phyloP scores from a whole-genome alignment of 108 stramenopile species.

The Schizochytrium sp. region DNA sequence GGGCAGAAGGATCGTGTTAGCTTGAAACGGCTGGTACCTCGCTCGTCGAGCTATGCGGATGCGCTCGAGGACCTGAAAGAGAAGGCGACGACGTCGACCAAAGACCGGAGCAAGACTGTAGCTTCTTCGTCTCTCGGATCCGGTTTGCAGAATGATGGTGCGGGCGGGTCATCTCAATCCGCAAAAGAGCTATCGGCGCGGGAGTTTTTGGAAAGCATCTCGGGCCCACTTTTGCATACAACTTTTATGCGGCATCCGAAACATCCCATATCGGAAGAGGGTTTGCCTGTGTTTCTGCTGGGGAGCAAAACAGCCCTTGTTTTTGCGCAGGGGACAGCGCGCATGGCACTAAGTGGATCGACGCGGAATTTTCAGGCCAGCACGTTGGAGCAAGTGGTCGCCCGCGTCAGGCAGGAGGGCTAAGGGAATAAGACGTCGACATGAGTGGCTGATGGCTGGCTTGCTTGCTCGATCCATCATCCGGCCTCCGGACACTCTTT shows the following conservation, averaged over 20 bases:
- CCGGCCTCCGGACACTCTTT: too few relatives aligned
- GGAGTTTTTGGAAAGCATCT: not conserved
- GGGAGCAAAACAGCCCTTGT: not conserved
- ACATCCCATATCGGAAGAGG: not conserved
- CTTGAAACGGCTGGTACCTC: too few relatives aligned
- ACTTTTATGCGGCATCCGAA: constrained; percentile 6
- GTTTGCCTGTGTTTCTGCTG: not conserved
- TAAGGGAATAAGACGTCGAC: too few relatives aligned
- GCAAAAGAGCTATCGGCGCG: not conserved
- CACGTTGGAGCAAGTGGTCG: not conserved
- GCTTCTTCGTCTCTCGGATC: too few relatives aligned
- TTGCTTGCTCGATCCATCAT: too few relatives aligned
- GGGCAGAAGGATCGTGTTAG: too few relatives aligned
- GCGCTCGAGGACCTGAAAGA: not conserved
- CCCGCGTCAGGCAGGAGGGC: not conserved
- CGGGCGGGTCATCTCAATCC: not conserved
- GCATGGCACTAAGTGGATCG: not conserved
- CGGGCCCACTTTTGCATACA: not conserved
- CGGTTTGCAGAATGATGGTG: not conserved
- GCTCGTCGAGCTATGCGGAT: not conserved
- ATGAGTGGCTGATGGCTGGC: too few relatives aligned
- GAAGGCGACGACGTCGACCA: not conserved
- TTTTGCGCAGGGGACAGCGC: not conserved
- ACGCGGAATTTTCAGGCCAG: not conserved
- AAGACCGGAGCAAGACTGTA: not conserved